These are phyloP conservation scores for Guadua angustifolia DNA, from an alignment of 176 grass and related monocot species.

Conservation along the genomic window DNA sequence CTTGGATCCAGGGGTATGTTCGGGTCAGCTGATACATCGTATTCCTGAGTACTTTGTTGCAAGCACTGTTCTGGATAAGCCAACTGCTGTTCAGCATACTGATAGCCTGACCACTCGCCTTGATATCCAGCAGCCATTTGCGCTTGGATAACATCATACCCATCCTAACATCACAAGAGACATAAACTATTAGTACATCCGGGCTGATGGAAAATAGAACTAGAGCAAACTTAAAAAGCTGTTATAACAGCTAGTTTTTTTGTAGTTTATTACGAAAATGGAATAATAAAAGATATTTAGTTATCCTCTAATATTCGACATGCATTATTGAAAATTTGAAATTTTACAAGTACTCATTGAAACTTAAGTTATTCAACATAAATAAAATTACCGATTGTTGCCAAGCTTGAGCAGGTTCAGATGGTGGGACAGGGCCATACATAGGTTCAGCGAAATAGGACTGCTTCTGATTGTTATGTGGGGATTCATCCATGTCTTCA, in stretches of 20 bases:
- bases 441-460: conserved; percentile 85
- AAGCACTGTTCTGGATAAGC: conserved; percentile 77
- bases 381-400: conserved; percentile 72
- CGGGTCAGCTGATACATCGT: conserved; percentile 62
- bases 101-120: conserved; percentile 78
- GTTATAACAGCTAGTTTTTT: background rate
- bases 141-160: conserved; percentile 82
- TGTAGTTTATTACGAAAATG: conserved; percentile 18
- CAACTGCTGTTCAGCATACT: conserved; percentile 71
- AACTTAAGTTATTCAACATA: conserved; percentile 20
- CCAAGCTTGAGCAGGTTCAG: conserved; percentile 79
- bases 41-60: conserved; percentile 70
- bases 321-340: background rate
- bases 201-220: too few relatives aligned
- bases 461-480: conserved; percentile 61
- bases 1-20: conserved; percentile 62
- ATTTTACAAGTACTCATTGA: background rate
- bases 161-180: conserved; percentile 48
- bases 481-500: conserved; percentile 89
- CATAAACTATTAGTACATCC: too few relatives aligned
- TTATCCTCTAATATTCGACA: background rate
- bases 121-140: conserved; percentile 88
- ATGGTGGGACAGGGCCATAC: conserved; percentile 85
- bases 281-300: background rate
- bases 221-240: too few relatives aligned